Evolutionary conservation across 2,329 filamentous ascomycete species (phyloP).

Genomic region (Aureobasidium pullulans): DNA sequence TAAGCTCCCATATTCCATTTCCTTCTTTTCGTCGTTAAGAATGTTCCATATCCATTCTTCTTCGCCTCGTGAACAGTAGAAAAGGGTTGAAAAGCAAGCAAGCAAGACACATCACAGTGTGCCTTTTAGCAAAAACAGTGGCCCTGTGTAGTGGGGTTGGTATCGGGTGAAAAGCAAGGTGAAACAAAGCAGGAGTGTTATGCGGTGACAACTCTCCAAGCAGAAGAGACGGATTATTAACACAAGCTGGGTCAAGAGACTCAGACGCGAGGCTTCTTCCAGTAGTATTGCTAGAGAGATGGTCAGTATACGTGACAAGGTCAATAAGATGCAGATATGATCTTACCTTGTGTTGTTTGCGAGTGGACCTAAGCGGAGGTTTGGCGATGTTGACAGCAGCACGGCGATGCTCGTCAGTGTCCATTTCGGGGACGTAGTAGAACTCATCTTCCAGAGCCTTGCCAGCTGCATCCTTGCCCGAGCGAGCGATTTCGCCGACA

Average conservation of each 20-base stretch:
- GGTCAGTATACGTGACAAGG: neutral
- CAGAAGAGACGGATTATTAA: neutral
- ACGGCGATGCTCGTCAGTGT: constrained; percentile 69
- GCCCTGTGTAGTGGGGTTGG: neutral
- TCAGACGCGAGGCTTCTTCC: constrained; percentile 17
- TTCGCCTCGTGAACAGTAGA: neutral
- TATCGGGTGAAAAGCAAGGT: neutral
- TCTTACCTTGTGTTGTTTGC: constrained; percentile 93
- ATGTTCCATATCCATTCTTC: neutral
- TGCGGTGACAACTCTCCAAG: neutral
- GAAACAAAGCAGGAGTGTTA: neutral
- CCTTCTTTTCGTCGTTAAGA: constrained; percentile 5
- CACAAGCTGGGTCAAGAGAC: neutral
- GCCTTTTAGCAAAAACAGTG: neutral
- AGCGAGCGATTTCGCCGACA: constrained; percentile 79
- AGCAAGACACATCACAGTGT: neutral
- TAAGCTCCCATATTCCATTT: neutral
- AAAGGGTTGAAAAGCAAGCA: neutral
- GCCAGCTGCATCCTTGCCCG: constrained; percentile 93
- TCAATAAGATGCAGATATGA: neutral
- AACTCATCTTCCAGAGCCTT: constrained; percentile 93
- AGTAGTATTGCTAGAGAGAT: constrained; percentile 16
- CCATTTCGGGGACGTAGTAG: constrained; percentile 87
- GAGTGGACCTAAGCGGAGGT: constrained; percentile 78
- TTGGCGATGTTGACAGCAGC: constrained; percentile 80